Evolutionary conservation across 2,329 filamentous ascomycete genomes (phyloP).

Genomic region (Aspergillus nomiae): DNA sequence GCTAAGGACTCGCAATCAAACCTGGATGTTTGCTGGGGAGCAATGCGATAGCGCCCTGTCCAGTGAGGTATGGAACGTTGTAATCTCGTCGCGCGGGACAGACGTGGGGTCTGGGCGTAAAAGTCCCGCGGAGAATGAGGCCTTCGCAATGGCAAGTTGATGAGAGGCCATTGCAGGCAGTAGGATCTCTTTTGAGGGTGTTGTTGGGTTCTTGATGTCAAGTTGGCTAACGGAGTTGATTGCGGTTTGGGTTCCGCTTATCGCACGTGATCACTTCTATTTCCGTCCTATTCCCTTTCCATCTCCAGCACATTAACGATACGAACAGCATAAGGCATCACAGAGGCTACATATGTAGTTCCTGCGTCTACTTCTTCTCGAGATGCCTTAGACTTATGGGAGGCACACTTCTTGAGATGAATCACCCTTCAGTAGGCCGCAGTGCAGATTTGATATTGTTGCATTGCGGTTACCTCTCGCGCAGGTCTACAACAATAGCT

Average conservation of each 20-base stretch:
- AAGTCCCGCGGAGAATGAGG: conserved; percentile 72
- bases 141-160: conserved; percentile 75
- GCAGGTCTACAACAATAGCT: background rate
- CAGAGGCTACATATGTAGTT: background rate
- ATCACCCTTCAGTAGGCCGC: background rate
- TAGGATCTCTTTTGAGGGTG: background rate
- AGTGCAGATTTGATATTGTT: background rate
- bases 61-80: conserved; percentile 67
- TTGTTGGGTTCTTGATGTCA: conserved; percentile 1
- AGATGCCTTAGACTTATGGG: background rate
- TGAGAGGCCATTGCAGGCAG: conserved; percentile 61
- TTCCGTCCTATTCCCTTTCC: background rate
- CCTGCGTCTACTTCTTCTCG: background rate
- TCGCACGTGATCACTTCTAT: conserved; percentile 2
- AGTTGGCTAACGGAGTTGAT: conserved; percentile 1
- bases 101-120: conserved; percentile 73
- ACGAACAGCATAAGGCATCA: too few relatives aligned
- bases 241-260: background rate
- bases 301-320: too few relatives aligned
- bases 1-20: conserved; percentile 58
- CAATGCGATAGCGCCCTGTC: conserved; percentile 68
- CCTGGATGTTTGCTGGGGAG: conserved; percentile 82
- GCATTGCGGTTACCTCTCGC: background rate
- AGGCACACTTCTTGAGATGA: background rate
- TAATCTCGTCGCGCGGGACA: conserved; percentile 68